Conservation (phyloP, 2,329 filamentous ascomycete species). For the Cytospora piceicola region DNA sequence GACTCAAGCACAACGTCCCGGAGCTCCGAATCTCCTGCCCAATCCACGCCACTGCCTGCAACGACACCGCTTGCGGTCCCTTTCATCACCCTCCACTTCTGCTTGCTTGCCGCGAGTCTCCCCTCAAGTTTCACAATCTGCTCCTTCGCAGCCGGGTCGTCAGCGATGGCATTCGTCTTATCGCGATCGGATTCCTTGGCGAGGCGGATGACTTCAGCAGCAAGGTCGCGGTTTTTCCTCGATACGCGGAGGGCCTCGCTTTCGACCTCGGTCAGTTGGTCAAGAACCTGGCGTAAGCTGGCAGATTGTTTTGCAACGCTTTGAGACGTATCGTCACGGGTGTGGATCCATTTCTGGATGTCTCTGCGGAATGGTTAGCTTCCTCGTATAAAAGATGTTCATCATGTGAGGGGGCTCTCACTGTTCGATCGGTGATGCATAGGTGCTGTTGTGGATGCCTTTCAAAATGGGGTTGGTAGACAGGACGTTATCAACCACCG, state of each 20-base stretch:
- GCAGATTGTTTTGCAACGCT: slow-evolving; percentile 63
- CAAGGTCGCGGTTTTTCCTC: slow-evolving; percentile 65
- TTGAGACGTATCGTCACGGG: slow-evolving; percentile 70
- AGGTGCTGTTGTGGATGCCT: slow-evolving; percentile 71
- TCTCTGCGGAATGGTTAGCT: slow-evolving; percentile 51
- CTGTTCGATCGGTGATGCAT: slow-evolving; percentile 70
- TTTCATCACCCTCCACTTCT: slow-evolving; percentile 76
- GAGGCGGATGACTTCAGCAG: slow-evolving; percentile 65
- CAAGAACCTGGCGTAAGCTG: slow-evolving; percentile 53
- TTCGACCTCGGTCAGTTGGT: slow-evolving; percentile 60
- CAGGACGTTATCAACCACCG: slow-evolving; percentile 69
- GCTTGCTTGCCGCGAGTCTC: slow-evolving; percentile 64
- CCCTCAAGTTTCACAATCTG: slow-evolving; percentile 63
- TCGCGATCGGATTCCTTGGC: slow-evolving; percentile 59
- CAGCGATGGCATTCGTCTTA: slow-evolving; percentile 54
- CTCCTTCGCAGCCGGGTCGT: slow-evolving; percentile 55
- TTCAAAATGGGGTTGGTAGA: slow-evolving; percentile 76
- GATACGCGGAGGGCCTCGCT: slow-evolving; percentile 60
- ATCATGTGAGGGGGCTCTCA: slow-evolving; percentile 42
- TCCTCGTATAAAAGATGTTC: not conserved
- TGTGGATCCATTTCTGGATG: slow-evolving; percentile 66
- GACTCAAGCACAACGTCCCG: slow-evolving; percentile 73
- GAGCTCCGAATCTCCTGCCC: slow-evolving; percentile 71
- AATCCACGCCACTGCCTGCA: slow-evolving; percentile 81
- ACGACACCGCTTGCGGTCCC: slow-evolving; percentile 78